Evolutionary conservation across 345 rosid species (phyloP).

Genomic region (Ceriops zippeliana): DNA sequence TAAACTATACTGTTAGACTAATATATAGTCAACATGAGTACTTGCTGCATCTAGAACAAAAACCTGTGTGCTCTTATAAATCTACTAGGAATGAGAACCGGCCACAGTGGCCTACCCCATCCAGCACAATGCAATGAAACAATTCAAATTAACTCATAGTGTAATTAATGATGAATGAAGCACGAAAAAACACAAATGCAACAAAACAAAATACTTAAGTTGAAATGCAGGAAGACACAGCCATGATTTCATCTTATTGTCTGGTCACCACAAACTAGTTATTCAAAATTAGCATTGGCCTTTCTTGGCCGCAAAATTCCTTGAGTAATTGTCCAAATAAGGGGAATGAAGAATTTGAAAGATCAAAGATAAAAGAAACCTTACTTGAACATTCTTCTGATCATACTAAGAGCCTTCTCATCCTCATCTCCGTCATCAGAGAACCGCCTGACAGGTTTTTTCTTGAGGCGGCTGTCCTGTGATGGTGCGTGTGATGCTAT

Average conservation of each 20-base stretch:
- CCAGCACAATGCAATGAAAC: background rate
- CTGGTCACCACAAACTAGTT: no score
- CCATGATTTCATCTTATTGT: no score
- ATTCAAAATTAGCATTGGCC: no score
- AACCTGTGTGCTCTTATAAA: background rate
- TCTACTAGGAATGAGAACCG: no score
- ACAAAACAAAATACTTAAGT: no score
- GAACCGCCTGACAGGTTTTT: slow-evolving; percentile 38
- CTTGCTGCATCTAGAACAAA: background rate
- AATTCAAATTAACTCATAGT: no score
- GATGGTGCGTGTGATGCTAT: slow-evolving; percentile 26
- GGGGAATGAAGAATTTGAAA: background rate
- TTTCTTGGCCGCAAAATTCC: background rate
- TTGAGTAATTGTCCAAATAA: background rate
- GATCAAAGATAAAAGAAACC: background rate
- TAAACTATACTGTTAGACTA: background rate
- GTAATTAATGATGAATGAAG: no score
- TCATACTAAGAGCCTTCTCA: slow-evolving; percentile 41
- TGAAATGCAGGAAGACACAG: no score
- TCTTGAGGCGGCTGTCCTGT: slow-evolving; percentile 46
- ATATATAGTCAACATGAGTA: background rate
- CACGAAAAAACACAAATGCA: no score
- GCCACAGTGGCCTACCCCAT: no score
- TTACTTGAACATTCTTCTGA: slow-evolving; percentile 51
- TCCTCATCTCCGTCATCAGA: slow-evolving; percentile 40